These are phyloP conservation scores for Botrytis paeoniae DNA, from an alignment of 2,329 filamentous ascomycete species.

Conservation along the genomic window DNA sequence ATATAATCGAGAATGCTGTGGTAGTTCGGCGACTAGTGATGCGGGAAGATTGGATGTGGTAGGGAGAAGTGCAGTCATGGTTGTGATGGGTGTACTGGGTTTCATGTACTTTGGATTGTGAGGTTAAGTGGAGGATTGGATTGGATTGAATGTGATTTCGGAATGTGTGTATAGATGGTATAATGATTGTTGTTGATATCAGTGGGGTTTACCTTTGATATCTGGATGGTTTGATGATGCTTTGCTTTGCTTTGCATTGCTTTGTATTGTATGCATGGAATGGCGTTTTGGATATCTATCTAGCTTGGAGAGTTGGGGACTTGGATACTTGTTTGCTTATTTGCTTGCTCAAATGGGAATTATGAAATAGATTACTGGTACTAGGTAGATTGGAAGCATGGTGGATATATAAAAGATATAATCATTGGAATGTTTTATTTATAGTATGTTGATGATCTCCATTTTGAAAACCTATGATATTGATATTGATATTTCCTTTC, in stretches of 20 bases:
- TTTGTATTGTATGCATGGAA: background rate
- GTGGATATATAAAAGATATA: background rate
- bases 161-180: background rate
- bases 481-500: too few species aligned
- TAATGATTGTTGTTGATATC: background rate
- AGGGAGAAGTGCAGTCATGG: background rate
- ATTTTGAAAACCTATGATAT: too few species aligned
- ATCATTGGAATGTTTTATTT: background rate
- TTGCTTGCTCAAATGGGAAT: background rate
- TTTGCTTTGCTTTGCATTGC: background rate
- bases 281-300: background rate
- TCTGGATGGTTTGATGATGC: background rate
- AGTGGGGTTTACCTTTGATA: background rate
- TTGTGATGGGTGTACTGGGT: background rate
- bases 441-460: too few species aligned
- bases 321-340: too few species aligned
- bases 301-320: too few species aligned
- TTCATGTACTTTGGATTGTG: constrained; percentile 1
- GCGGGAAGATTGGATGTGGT: background rate
- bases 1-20: constrained; percentile 60
- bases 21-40: constrained; percentile 30
- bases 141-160: background rate
- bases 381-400: background rate
- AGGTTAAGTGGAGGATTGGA: background rate
- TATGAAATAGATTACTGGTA: background rate